Base-by-base conservation (phyloP, 352 stramenopile species). In the Phytopythium sindhum region DNA sequence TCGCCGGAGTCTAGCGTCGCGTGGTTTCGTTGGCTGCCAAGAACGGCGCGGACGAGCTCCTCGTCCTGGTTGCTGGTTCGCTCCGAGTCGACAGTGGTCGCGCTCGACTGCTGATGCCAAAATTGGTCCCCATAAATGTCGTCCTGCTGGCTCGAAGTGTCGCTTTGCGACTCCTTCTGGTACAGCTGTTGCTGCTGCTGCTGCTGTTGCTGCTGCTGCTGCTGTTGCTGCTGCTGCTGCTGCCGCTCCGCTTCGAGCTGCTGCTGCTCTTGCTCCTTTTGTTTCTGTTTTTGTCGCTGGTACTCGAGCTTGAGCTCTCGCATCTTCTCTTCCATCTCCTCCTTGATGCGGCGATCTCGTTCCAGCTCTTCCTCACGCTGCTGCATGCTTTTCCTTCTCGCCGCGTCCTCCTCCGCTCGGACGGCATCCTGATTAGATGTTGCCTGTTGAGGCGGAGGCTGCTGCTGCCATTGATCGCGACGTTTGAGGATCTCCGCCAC, bases 121-220 rank as follows among this genome's bases (percentile, higher is more conserved):
- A 55, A n/a, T 21, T 61, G 57, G 23, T 65, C 44, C 42, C 57
- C 33, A 55, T 59, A 33, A 61, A 54, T 6, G 6, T 48, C 21
- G 19, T 50, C 31, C 2, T 44, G 42, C 24, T 67, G 37, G 41
- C 26, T 57, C 4, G 60, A 67, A 1, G 58, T 57, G 24, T 69
- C 57, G 8, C 71, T 61, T n/a, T 57, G 42, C 11, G 24, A 17
- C 26, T 55, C 48, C 28, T 62, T 35, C 26, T 66, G 51, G 10
- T 66, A 60, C 12, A 55, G n/a, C 2, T 56, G 50, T 24, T 69
- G 51, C 33, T 67, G 28, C 55, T 65, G 48, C 44, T 60, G 67
- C 61, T 64, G 65, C 19, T 66, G 63, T 23, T 71, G 51, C 39
- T 69, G 41, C 15, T 68, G 66, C 23, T 66, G 37, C 24, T 59